Percentiles rank a stretch among this genome's conserved stretches.
These are phyloP conservation scores for Rhynchosporium secalis DNA, from an alignment of 2,329 filamentous ascomycete species.

Conservation along the genomic window DNA sequence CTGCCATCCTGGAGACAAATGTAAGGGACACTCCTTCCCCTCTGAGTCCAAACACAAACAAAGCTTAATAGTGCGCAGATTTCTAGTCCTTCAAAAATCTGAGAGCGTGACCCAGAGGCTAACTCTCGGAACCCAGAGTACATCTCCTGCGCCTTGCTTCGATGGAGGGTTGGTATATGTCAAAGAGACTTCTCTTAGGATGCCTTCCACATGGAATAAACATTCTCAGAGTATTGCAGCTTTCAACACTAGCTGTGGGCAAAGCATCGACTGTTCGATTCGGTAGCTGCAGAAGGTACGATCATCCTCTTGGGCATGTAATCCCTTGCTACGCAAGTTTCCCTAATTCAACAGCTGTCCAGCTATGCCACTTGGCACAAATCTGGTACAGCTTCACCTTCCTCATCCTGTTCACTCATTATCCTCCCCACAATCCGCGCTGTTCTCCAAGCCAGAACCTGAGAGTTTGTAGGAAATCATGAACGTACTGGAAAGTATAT, in stretches of 20 bases:
- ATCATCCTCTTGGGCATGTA: neutral
- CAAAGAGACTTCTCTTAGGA: neutral
- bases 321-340: neutral
- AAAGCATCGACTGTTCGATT: neutral
- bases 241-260: neutral
- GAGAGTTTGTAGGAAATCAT: neutral
- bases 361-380: neutral
- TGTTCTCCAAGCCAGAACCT: neutral
- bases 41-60: neutral
- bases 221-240: neutral
- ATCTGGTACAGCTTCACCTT: neutral
- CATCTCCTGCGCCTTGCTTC: neutral
- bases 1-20: neutral
- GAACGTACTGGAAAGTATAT: slow-evolving; percentile 79
- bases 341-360: neutral
- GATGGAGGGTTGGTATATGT: too few species aligned
- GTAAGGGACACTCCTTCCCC: neutral
- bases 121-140: neutral
- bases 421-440: neutral
- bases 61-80: neutral
- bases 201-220: neutral
- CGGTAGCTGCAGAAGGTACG: neutral
- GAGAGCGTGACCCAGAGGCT: neutral
- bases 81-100: neutral
- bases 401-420: neutral